A percentile compares a stretch with the other conserved stretches of the same genome.
Evolutionary conservation across 129 eudicot species (phyloP).

Genomic region (Solidago caesia): DNA sequence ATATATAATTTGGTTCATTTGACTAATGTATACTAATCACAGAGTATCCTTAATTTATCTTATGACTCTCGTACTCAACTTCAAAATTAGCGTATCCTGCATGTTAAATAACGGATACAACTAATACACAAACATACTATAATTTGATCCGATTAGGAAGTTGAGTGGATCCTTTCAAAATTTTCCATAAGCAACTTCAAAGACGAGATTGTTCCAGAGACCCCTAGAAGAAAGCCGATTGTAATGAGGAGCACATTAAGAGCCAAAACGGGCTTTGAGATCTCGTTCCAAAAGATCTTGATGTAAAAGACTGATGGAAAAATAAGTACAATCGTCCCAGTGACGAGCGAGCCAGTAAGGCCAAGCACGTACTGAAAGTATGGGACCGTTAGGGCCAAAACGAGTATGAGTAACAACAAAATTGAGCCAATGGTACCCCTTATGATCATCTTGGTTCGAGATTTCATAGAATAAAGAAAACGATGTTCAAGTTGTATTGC

Average conservation of each 20-base stretch:
- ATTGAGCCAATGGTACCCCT: constrained; percentile 68
- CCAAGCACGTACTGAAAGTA: constrained; percentile 78
- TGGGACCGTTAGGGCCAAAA: constrained; percentile 74
- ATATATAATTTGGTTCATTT: background rate
- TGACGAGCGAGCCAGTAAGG: constrained; percentile 82
- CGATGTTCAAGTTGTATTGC: constrained; percentile 71
- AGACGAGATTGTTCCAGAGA: constrained; percentile 72
- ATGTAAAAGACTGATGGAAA: constrained; percentile 69
- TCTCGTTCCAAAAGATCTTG: constrained; percentile 62
- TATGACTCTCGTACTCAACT: background rate
- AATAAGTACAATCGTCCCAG: constrained; percentile 59
- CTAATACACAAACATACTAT: too few relatives aligned
- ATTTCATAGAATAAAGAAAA: constrained; percentile 50
- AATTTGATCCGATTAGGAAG: constrained; percentile 12
- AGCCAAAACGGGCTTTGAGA: constrained; percentile 39
- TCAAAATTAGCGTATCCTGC: too few relatives aligned
- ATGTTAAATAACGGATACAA: too few relatives aligned
- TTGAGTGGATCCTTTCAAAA: constrained; percentile 36
- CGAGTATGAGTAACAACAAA: constrained; percentile 51
- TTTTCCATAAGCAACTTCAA: constrained; percentile 49
- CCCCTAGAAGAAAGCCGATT: constrained; percentile 50
- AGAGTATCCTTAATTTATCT: background rate
- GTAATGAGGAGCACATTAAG: constrained; percentile 43
- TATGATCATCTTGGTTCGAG: constrained; percentile 62
- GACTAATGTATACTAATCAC: background rate